phyloP scores from a whole-genome alignment of 1,139 yeast species.

The Yamadazyma blattariae region DNA sequence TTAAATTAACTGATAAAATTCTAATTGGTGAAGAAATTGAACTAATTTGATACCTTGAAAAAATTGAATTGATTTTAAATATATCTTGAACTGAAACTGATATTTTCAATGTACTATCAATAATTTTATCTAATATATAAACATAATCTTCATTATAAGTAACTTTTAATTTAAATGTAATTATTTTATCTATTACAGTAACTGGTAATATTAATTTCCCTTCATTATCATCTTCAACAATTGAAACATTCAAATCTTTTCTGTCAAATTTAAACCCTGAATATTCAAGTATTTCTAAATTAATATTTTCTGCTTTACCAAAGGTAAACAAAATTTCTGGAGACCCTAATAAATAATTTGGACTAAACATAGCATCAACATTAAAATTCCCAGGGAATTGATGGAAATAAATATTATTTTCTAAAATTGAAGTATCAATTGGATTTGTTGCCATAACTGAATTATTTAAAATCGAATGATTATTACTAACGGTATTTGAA shows the following conservation, averaged over 20 bases:
- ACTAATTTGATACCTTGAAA: conserved; percentile 67
- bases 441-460: conserved; percentile 4
- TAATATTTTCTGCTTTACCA: conserved; percentile 8
- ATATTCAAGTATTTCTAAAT: conserved; percentile 6
- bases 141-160: conserved; percentile 25
- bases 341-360: conserved; percentile 8
- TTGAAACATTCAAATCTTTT: too few relatives aligned
- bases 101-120: conserved; percentile 53
- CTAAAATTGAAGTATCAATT: conserved; percentile 6
- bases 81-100: conserved; percentile 80
- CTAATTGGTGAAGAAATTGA: conserved; percentile 60
- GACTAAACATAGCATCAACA: conserved; percentile 6
- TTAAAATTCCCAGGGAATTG: conserved; percentile 8
- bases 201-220: conserved; percentile 1
- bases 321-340: conserved; percentile 9
- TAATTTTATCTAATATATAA: conserved; percentile 23
- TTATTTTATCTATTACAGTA: not conserved
- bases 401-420: conserved; percentile 10
- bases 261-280: conserved; percentile 8
- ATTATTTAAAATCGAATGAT: conserved; percentile 11
- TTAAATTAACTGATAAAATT: conserved; percentile 42
- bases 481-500: not conserved
- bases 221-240: not conserved
- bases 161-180: conserved; percentile 26
- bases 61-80: conserved; percentile 53